Percentiles rank a stretch among this genome's conserved stretches.
Conservation (phyloP, 805 yeast genomes). For the Candida takata region DNA sequence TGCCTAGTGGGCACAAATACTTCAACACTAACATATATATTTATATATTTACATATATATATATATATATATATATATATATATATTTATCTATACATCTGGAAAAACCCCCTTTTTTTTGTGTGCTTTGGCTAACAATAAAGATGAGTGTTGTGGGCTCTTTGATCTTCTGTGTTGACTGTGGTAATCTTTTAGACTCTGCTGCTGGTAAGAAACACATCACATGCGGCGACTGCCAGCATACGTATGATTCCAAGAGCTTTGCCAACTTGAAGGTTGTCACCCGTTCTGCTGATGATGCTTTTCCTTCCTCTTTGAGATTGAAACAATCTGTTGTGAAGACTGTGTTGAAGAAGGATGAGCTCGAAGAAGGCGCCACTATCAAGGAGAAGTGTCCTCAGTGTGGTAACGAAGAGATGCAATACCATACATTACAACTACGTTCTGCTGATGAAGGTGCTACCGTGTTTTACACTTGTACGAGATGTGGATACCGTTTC, state of each 20-base stretch:
- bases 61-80: no score
- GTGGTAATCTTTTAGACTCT: conserved; percentile 85
- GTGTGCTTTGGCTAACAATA: no score
- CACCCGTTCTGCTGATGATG: conserved; percentile 84
- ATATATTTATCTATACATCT: no score
- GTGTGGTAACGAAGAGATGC: conserved; percentile 98
- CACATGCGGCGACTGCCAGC: conserved; percentile 50
- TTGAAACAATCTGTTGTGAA: conserved; percentile 86
- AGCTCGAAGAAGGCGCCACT: conserved; percentile 90
- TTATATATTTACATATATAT: no score
- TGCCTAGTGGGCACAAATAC: no score
- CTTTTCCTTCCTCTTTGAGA: conserved; percentile 82
- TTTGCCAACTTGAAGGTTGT: conserved; percentile 79
- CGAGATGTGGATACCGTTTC: conserved; percentile 85
- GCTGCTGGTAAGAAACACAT: conserved; percentile 42
- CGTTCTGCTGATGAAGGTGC: conserved; percentile 99
- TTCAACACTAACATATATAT: no score
- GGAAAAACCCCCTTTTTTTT: no score
- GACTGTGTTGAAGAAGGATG: conserved; percentile 68
- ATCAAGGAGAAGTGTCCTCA: conserved; percentile 98
- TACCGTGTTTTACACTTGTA: conserved; percentile 95
- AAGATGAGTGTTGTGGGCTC: conserved; percentile 93
- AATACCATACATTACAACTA: conserved; percentile 90
- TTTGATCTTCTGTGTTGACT: conserved; percentile 83
- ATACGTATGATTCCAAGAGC: conserved; percentile 35